Percentiles rank a stretch among this genome's conserved stretches.
Conservation (phyloP, 1,139 yeast species). For the Lodderomyces jiufengensis region DNA sequence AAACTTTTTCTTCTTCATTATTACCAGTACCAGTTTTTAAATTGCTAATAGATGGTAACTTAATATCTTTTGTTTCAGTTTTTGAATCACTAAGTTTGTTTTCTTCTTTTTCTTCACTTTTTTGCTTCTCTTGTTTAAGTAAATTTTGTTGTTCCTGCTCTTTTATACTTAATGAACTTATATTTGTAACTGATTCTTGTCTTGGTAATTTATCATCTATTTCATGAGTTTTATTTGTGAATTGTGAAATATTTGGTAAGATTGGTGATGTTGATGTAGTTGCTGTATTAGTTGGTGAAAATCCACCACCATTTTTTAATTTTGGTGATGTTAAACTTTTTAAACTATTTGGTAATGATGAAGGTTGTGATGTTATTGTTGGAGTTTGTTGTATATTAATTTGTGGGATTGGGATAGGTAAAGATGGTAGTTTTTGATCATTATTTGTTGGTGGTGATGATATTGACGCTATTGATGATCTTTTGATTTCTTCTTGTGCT, state of each 20-base stretch:
- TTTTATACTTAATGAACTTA: slow-evolving; percentile 7
- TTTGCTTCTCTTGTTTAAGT: neutral
- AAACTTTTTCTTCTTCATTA: slow-evolving; percentile 14
- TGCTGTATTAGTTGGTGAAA: neutral
- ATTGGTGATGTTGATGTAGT: slow-evolving; percentile 8
- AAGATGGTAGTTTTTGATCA: slow-evolving; percentile 5
- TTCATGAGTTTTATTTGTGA: slow-evolving; percentile 2
- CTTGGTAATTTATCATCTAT: neutral
- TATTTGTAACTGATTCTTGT: slow-evolving; percentile 6
- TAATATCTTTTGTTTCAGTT: slow-evolving; percentile 6
- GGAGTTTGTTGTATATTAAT: slow-evolving; percentile 6
- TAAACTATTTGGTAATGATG: neutral
- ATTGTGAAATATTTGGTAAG: slow-evolving; percentile 12
- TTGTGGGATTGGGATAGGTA: slow-evolving; percentile 9
- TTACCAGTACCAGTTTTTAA: slow-evolving; percentile 6
- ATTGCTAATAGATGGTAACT: slow-evolving; percentile 12
- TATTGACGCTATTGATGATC: neutral
- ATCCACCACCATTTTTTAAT: neutral
- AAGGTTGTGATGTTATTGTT: neutral
- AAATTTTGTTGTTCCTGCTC: slow-evolving; percentile 2
- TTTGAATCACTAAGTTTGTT: slow-evolving; percentile 1
- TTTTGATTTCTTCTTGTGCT: slow-evolving; percentile 1
- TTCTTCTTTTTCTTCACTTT: slow-evolving; percentile 1
- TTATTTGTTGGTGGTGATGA: slow-evolving; percentile 2
- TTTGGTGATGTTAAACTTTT: slow-evolving; percentile 2